Evolutionary conservation across 1,284 basidiomycete genomes (phyloP), one percentile per base, ranked within the genome.

Genomic region (Moesziomyces aphidis): DNA sequence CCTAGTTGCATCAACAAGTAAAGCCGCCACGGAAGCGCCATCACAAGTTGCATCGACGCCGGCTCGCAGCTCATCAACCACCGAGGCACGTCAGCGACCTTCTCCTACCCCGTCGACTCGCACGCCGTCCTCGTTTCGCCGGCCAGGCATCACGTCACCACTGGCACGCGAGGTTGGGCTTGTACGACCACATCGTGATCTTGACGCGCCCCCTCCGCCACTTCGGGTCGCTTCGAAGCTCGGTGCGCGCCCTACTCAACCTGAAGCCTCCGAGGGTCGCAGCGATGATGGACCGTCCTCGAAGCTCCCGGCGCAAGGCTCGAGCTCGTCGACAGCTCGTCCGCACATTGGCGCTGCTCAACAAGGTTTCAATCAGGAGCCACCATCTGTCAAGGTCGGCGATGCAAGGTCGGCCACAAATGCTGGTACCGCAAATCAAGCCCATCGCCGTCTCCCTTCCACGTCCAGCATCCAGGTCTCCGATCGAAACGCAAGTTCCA

Each of bases 201-300:
- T 73, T 6, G 58, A 65, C 50, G 65, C 65, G 47, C 71, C 71
- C 17, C 71, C 71, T 19, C 71, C 71, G 7, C 70, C 70, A 11
- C 39, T 73, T 23, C 54, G 71, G 11, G 59, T 68, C 42, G 71
- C 71, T 13, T 73, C 71, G 6, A 69, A 66, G 53, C 60, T 73
- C 21, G 53, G n/a, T 8, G 23, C 66, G 6, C 49, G 46, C 45
- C 52, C 19, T 19, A n/a, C 61, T 6, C 48, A 43, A 22, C 9
- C n/a, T 17, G n/a, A 34, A 4, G 19, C 13, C 43, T 31, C 52
- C 10, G 11, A 26, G 15, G 22, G 50, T 13, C 42, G 7, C 24
- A 50, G 10, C 19, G 50, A 21, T 2, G 23, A 26, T 6, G 44
- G 17, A 1, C 9, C 44, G 2, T 24, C 56, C 2, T 49, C 66